Percentiles rank a stretch among this genome's conserved stretches.
These are phyloP conservation scores for Coniochaeta sp. DNA, from an alignment of 2,329 filamentous ascomycete genomes.

Conservation along the genomic window DNA sequence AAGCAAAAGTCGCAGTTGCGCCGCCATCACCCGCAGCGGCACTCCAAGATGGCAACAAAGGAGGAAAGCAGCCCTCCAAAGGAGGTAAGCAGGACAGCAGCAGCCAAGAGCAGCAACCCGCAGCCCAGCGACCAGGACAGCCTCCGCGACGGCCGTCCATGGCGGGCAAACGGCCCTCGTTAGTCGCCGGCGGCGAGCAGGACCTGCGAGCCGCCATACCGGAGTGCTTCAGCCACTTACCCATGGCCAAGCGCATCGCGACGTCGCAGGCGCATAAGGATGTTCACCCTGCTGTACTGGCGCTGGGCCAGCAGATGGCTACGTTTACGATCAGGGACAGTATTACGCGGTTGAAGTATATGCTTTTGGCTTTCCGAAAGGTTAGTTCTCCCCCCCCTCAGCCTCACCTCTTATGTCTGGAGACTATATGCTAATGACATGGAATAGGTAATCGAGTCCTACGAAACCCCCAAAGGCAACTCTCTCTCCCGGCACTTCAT, in stretches of 20 bases:
- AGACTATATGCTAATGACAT: neutral
- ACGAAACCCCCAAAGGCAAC: conserved; percentile 76
- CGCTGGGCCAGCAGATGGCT: conserved; percentile 83
- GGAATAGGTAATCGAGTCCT: conserved; percentile 77
- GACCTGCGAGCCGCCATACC: conserved; percentile 59
- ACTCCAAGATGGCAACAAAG: conserved; percentile 15
- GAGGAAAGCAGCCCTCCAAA: conserved; percentile 24
- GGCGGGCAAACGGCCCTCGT: conserved; percentile 23
- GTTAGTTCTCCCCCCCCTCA: conserved; percentile 32
- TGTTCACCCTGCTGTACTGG: conserved; percentile 80
- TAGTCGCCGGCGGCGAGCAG: conserved; percentile 33
- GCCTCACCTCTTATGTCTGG: too few relatives aligned
- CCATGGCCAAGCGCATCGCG: conserved; percentile 53
- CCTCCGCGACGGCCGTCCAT: conserved; percentile 25
- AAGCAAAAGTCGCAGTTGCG: conserved; percentile 36
- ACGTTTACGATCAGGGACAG: conserved; percentile 85
- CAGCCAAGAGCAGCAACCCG: conserved; percentile 32
- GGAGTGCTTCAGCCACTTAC: conserved; percentile 76
- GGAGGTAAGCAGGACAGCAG: conserved; percentile 30
- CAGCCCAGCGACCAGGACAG: neutral
- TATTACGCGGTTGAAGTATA: conserved; percentile 79
- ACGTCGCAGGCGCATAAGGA: conserved; percentile 58
- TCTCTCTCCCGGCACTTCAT: conserved; percentile 88
- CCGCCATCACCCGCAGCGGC: conserved; percentile 17
- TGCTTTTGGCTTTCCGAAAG: conserved; percentile 81